phyloP scores from a whole-genome alignment of 2,329 filamentous ascomycete species.

The Pseudogymnoascus sp. region DNA sequence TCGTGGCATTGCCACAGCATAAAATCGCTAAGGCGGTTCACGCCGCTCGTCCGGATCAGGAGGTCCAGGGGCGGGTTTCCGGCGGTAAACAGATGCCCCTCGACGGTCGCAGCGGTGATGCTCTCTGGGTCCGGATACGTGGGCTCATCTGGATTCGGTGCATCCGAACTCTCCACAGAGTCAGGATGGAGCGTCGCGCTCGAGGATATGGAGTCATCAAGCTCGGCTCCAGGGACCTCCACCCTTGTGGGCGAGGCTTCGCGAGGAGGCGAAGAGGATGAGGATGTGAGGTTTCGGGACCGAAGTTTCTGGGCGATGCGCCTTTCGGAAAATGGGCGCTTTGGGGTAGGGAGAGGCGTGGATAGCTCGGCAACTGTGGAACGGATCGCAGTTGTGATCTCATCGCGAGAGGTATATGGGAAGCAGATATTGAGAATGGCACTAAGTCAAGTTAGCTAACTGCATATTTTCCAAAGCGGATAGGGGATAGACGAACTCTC shows the following conservation, averaged over 20 bases:
- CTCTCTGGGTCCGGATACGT: slow-evolving; percentile 68
- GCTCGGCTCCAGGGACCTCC: slow-evolving; percentile 37
- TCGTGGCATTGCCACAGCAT: slow-evolving; percentile 98
- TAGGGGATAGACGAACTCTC: slow-evolving; percentile 44
- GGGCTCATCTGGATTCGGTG: slow-evolving; percentile 28
- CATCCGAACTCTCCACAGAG: slow-evolving; percentile 21
- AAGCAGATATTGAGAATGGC: slow-evolving; percentile 89
- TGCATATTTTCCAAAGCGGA: neutral
- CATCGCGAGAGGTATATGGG: slow-evolving; percentile 90
- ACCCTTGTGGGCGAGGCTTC: slow-evolving; percentile 37
- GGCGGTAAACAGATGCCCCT: slow-evolving; percentile 79
- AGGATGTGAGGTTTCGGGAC: slow-evolving; percentile 45
- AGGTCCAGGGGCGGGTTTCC: slow-evolving; percentile 81
- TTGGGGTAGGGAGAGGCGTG: slow-evolving; percentile 54
- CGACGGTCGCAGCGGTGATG: slow-evolving; percentile 75
- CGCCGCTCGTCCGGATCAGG: slow-evolving; percentile 84
- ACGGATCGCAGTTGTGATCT: slow-evolving; percentile 85
- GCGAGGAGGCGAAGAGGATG: slow-evolving; percentile 18
- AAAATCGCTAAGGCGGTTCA: slow-evolving; percentile 88
- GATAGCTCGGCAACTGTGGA: slow-evolving; percentile 82
- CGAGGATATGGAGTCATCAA: slow-evolving; percentile 47
- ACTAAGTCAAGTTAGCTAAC: slow-evolving; percentile 27
- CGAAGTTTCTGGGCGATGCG: slow-evolving; percentile 82
- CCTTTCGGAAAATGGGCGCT: slow-evolving; percentile 74
- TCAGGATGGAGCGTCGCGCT: slow-evolving; percentile 42